phyloP scores from a whole-genome alignment of 2,329 filamentous ascomycete species.

The Colletotrichum tropicicola region DNA sequence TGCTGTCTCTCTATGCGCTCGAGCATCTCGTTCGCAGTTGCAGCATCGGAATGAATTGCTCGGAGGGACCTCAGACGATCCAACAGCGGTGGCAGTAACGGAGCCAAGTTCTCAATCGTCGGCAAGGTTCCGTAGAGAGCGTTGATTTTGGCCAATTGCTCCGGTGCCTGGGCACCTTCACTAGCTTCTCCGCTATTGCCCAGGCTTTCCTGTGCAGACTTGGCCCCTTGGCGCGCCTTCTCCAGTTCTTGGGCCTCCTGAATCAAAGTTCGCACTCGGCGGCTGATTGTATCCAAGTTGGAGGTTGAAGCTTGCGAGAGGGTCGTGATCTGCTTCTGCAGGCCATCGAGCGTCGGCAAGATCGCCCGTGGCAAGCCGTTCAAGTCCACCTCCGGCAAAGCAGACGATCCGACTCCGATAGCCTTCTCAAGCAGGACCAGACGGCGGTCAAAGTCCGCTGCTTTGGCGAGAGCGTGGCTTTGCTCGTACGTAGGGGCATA shows the following conservation, averaged over 20 bases:
- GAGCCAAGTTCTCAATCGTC: constrained; percentile 86
- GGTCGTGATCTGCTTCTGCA: constrained; percentile 83
- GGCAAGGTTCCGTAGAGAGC: constrained; percentile 89
- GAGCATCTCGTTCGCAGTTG: constrained; percentile 80
- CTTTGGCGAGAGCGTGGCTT: constrained; percentile 78
- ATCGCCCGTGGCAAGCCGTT: constrained; percentile 73
- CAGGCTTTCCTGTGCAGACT: constrained; percentile 67
- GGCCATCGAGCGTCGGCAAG: constrained; percentile 80
- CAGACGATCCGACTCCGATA: constrained; percentile 79
- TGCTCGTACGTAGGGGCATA: constrained; percentile 73
- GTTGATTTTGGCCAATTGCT: constrained; percentile 88
- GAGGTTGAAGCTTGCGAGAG: constrained; percentile 77
- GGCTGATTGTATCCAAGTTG: constrained; percentile 76
- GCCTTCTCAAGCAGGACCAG: constrained; percentile 81
- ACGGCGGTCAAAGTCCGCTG: constrained; percentile 87
- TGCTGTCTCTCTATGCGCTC: constrained; percentile 82
- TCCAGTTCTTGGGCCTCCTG: constrained; percentile 78
- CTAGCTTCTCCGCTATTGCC: constrained; percentile 53
- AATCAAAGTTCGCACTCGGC: constrained; percentile 74
- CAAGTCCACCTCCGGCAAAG: constrained; percentile 68
- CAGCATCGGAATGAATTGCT: constrained; percentile 87
- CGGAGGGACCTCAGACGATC: constrained; percentile 86
- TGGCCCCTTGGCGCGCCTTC: constrained; percentile 70
- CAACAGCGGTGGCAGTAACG: constrained; percentile 84
- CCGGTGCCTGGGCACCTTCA: constrained; percentile 60